A percentile compares a stretch with the other conserved stretches of the same genome.
Evolutionary conservation across 106 monocot genomes (phyloP).

Genomic region (Dactylorhiza incarnata): DNA sequence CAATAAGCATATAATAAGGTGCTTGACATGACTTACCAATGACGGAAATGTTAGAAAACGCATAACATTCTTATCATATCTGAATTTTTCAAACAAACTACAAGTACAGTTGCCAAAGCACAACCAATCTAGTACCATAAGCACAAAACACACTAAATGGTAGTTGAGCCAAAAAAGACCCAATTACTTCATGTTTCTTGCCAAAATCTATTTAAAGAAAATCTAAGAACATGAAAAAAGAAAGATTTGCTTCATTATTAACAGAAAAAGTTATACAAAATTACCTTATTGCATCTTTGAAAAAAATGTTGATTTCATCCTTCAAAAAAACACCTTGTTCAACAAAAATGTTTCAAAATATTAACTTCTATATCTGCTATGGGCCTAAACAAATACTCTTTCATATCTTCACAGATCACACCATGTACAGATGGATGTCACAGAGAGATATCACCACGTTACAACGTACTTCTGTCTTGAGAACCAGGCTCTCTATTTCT

Average conservation of each 20-base stretch:
- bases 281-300: neutral
- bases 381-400: too few relatives aligned
- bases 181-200: neutral
- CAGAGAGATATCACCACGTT: neutral
- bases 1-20: neutral
- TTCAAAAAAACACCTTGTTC: too few relatives aligned
- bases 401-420: neutral
- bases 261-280: neutral
- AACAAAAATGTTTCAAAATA: too few relatives aligned
- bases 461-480: neutral
- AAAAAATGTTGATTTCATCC: too few relatives aligned
- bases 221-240: neutral
- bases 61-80: neutral
- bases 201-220: neutral
- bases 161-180: neutral
- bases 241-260: neutral
- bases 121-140: neutral
- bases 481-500: neutral
- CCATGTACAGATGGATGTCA: neutral
- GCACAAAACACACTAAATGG: neutral
- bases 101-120: neutral
- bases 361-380: too few relatives aligned
- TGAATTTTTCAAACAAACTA: neutral
- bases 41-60: neutral
- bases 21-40: neutral